Evolutionary conservation across 495 filamentous ascomycete genomes (phyloP), one percentile per base, ranked within the genome.

Genomic region (Lasiosphaeria miniovina): DNA sequence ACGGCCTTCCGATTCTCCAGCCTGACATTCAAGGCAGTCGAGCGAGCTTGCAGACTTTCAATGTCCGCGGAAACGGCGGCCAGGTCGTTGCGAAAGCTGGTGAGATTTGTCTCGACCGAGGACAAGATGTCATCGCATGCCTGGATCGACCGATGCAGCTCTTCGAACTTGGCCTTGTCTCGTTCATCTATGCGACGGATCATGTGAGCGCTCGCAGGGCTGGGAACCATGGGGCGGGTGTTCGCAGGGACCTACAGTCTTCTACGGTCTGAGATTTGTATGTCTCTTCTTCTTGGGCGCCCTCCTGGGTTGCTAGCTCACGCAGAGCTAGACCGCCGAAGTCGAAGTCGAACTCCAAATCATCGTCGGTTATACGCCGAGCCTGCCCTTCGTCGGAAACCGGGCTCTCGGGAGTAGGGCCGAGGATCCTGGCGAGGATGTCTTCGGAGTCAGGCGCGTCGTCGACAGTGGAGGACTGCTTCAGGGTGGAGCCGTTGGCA

Each of bases 21-120:
- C 71, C 91, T 86, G n/a, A 87, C 84, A 63, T 93, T 97, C 61
- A 98, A 72, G 36, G 88, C 84, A 5, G 86, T 84, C 3, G 94
- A 98, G 15, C 92, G 86, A 36, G 87, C 84, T 71, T 98, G 94
- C 15, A 98, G 77, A 12, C 84, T 90, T 74, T 98, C 95, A 34
- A 98, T 98, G 68, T 98, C 94, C 4, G 90, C 86, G 8, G 94
- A 96, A 6, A 98, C 95, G 2, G 84, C 83, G 4, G 91, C 92
- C 12, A 98, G 80, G 70, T 98, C 94, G 52, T 88, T 88, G 73
- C 93, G 91, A 66, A 98, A 98, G 68, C 88, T 91, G 48, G 90
- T 89, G 52, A 98, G 75, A 68, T 96, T 97, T 15, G 83, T 82
- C 74, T 98, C 93, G 50, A 98, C 93, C 1, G 95, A 96, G 68